A percentile compares a stretch with the other conserved stretches of the same genome.
phyloP scores from a whole-genome alignment of 1,139 yeast genomes.

The Lodderomyces jiufengensis region DNA sequence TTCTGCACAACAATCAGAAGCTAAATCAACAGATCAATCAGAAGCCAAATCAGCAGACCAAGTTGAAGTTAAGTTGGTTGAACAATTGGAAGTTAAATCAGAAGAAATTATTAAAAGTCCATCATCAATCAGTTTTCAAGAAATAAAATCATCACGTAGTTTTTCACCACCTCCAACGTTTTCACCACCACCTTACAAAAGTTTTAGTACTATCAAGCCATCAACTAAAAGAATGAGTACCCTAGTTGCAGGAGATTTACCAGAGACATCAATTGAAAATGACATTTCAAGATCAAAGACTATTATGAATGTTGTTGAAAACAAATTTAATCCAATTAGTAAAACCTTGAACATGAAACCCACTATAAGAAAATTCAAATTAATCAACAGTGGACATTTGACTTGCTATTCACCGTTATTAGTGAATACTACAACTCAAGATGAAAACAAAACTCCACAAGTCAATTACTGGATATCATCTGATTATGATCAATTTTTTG shows the following conservation, averaged over 20 bases:
- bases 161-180: neutral
- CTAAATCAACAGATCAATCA: too few relatives aligned
- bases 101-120: too few relatives aligned
- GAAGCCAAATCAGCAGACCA: too few relatives aligned
- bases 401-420: conserved; percentile 8
- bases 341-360: conserved; percentile 10
- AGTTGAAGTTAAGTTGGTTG: too few relatives aligned
- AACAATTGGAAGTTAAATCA: too few relatives aligned
- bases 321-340: conserved; percentile 10
- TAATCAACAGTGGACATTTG: conserved; percentile 3
- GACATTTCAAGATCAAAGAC: neutral
- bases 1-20: conserved; percentile 7
- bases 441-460: conserved; percentile 4
- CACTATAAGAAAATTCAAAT: conserved; percentile 10
- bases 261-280: too few relatives aligned
- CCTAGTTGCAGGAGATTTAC: too few relatives aligned
- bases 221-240: neutral
- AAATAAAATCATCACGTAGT: too few relatives aligned
- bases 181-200: neutral
- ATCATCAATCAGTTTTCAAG: too few relatives aligned
- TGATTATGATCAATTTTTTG: conserved; percentile 14
- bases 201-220: neutral
- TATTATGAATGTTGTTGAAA: conserved; percentile 1
- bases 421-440: conserved; percentile 4
- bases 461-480: conserved; percentile 11